phyloP scores from a whole-genome alignment of 148 eudicot species.

The Chenopodium quinoa region DNA sequence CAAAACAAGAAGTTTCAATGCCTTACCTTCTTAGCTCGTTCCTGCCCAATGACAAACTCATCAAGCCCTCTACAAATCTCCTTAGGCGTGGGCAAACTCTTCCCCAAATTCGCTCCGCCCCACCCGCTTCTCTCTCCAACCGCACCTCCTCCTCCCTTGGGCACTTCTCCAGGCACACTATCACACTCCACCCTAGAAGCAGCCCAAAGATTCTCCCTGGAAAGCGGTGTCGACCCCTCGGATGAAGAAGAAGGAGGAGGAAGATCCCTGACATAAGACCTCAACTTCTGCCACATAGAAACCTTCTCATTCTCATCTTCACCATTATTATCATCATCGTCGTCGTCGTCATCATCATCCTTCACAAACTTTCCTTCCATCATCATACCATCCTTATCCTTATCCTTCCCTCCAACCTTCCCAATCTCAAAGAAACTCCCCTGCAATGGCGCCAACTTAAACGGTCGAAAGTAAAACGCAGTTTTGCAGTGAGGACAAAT shows the following conservation, averaged over 20 bases:
- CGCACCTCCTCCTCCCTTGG: constrained; percentile 20
- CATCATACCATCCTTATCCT: constrained; percentile 21
- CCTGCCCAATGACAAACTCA: constrained; percentile 84
- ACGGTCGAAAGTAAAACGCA: constrained; percentile 75
- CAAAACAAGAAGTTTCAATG: background rate
- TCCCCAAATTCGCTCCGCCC: constrained; percentile 57
- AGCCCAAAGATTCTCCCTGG: constrained; percentile 28
- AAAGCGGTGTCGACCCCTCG: background rate
- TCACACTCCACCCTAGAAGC: constrained; percentile 30
- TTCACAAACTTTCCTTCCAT: constrained; percentile 33
- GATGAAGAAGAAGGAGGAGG: constrained; percentile 17
- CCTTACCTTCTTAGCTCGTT: constrained; percentile 77
- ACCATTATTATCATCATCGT: constrained; percentile 4
- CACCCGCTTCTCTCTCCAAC: constrained; percentile 33
- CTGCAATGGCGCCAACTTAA: constrained; percentile 64
- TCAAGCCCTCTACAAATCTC: constrained; percentile 68
- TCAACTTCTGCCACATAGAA: constrained; percentile 81
- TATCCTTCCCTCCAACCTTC: constrained; percentile 41
- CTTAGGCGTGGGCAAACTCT: constrained; percentile 73
- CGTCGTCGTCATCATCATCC: constrained; percentile 17
- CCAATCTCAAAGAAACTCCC: constrained; percentile 90
- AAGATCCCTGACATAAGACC: constrained; percentile 56
- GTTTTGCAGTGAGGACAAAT: constrained; percentile 66
- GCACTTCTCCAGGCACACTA: constrained; percentile 18
- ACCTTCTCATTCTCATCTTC: constrained; percentile 34